Evolutionary conservation across 1,284 basidiomycete genomes (phyloP).

Genomic region (Puccinia coronata): DNA sequence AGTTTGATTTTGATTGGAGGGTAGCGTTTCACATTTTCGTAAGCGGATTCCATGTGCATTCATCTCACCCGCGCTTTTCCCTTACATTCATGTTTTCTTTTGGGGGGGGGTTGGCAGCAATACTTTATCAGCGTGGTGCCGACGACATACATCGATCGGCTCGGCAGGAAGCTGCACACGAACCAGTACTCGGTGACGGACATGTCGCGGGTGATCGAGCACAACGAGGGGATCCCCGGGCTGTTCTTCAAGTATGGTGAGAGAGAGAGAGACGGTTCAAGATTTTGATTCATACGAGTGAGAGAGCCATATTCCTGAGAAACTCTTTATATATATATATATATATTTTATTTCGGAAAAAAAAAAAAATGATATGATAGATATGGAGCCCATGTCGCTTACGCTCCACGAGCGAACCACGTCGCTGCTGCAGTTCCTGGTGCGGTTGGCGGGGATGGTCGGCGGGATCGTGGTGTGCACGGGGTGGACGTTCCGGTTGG

Average conservation of each 20-base stretch:
- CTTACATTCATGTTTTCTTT: background rate
- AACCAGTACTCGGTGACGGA: conserved; percentile 96
- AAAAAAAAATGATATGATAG: conserved; percentile 63
- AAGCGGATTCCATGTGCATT: background rate
- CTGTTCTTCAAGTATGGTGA: conserved; percentile 41
- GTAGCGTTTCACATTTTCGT: conserved; percentile 45
- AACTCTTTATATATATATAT: too few relatives aligned
- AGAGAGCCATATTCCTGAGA: too few relatives aligned
- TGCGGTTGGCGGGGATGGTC: conserved; percentile 66
- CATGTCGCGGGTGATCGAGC: conserved; percentile 75
- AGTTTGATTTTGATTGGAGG: too few relatives aligned
- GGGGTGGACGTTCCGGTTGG: conserved; percentile 54
- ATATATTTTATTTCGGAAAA: too few relatives aligned
- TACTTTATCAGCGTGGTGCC: conserved; percentile 95
- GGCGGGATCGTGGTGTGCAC: conserved; percentile 60
- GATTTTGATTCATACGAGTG: too few relatives aligned
- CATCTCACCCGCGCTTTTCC: background rate
- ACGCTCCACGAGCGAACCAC: conserved; percentile 84
- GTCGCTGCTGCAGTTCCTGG: conserved; percentile 74
- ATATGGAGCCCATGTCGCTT: conserved; percentile 84
- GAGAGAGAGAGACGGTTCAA: background rate
- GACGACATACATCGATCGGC: conserved; percentile 79
- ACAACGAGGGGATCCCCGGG: conserved; percentile 74
- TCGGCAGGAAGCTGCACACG: conserved; percentile 68
- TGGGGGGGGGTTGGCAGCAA: too few relatives aligned